A percentile compares a stretch with the other conserved stretches of the same genome.
Evolutionary conservation across 1,284 basidiomycete genomes (phyloP).

Genomic region (Schizophyllum amplum): DNA sequence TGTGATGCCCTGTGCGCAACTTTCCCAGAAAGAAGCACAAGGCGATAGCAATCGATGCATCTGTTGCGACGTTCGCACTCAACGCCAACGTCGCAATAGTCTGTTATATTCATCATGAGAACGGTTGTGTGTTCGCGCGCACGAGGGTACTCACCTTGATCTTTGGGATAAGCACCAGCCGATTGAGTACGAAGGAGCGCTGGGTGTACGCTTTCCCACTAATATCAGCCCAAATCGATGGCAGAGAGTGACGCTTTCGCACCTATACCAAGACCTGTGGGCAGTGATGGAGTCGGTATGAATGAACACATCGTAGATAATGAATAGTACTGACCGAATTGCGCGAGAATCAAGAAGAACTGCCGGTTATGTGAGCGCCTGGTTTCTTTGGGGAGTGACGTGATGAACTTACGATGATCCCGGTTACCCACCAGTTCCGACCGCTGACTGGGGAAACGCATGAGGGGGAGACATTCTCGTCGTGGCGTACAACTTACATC

Average conservation of each 20-base stretch:
- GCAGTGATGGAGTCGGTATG: neutral
- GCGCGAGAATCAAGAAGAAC: neutral
- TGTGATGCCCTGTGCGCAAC: slow-evolving; percentile 37
- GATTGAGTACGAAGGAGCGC: slow-evolving; percentile 6
- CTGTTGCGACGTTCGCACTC: slow-evolving; percentile 35
- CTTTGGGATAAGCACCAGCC: slow-evolving; percentile 12
- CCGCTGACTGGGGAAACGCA: slow-evolving; percentile 36
- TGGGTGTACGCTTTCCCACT: neutral
- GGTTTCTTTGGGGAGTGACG: neutral
- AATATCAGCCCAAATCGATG: neutral
- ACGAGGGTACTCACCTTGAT: slow-evolving; percentile 14
- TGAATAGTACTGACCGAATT: neutral
- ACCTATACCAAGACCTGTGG: slow-evolving; percentile 18
- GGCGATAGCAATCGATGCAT: slow-evolving; percentile 37
- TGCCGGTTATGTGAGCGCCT: too few relatives aligned
- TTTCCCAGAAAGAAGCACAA: slow-evolving; percentile 45
- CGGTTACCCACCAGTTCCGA: slow-evolving; percentile 35
- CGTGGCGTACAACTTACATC: slow-evolving; percentile 38
- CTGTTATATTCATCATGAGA: slow-evolving; percentile 16
- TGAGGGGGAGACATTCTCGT: neutral
- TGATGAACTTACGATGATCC: slow-evolving; percentile 32
- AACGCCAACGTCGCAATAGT: slow-evolving; percentile 34
- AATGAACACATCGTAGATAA: neutral
- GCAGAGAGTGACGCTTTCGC: neutral
- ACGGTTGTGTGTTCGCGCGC: neutral